Base-by-base conservation (phyloP, 202 grass and related monocot species). In the Saccharum hybrid region DNA sequence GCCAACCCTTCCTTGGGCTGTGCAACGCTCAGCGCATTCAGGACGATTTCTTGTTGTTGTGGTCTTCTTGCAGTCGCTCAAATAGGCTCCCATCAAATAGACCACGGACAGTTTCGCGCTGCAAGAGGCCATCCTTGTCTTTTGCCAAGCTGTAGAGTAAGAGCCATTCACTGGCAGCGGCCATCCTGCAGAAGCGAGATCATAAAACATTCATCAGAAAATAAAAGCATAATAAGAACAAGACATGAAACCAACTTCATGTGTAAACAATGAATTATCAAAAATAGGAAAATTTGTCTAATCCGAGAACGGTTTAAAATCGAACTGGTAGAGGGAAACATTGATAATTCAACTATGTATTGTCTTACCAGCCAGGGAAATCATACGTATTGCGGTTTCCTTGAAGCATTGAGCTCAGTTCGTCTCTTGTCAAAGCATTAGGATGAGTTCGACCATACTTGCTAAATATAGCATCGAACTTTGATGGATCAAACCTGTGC, bases 401-500 rank as follows among this genome's bases (percentile, higher is more conserved):
- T 84, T 85, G 22, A 23, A 90, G 79, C 91, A 93, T 93, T 9
- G 78, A 60, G 21, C 0, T 33, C 15, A 93, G 6, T 46, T 91
- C 91, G 6, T 78, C 71, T 45, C 48, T 75, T 52, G 88, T 88
- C 77, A 93, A 61, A 51, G 88, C 86, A 73, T 93, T 78, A 43
- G 79, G 64, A 8, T 84, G 85, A 15, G 86, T 77, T 81, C 30
- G 60, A 18, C 82, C 86, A 49, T 91, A 94, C 77, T 94, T 94
- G 36, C 88, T 94, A 60, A 94, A 93, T 72, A 94, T 86, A 56
- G 88, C 88, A 74, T 94, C 91, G 0, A 94, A 94, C 23, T 88
- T 91, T 30, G 91, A 83, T 88, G 91, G 86, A 60, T 88, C 86
- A 68, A 93, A 93, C 82, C 91, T 93, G 74, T 5, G 12, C 9